These are phyloP conservation scores for Macrophomina pseudophaseolina DNA, from an alignment of 2,329 filamentous ascomycete species.

Conservation along the genomic window DNA sequence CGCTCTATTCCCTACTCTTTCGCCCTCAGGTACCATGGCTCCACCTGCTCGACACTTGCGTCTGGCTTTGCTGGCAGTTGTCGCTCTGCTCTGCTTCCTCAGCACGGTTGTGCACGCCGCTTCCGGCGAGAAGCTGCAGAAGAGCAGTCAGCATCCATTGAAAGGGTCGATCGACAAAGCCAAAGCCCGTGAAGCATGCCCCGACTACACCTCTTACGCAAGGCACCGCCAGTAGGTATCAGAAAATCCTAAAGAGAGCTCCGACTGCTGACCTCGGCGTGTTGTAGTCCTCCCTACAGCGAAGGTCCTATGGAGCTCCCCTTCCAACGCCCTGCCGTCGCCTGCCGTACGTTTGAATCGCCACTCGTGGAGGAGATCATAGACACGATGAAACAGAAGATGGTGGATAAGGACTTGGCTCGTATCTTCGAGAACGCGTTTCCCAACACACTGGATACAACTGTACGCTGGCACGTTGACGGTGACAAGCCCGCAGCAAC, in stretches of 20 bases:
- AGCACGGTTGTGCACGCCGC: neutral
- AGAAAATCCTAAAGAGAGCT: conserved; percentile 28
- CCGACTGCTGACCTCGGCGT: conserved; percentile 27
- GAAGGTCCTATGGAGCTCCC: conserved; percentile 79
- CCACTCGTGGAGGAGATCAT: conserved; percentile 88
- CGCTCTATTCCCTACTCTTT: neutral
- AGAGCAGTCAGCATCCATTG: conserved; percentile 19
- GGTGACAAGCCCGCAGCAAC: conserved; percentile 44
- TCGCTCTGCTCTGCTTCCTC: conserved; percentile 6
- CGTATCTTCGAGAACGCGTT: conserved; percentile 95
- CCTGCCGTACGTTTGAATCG: conserved; percentile 89
- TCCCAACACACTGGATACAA: conserved; percentile 89
- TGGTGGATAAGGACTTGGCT: conserved; percentile 86
- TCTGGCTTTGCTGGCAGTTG: neutral
- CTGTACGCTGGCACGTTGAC: conserved; percentile 83
- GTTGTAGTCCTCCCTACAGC: conserved; percentile 73
- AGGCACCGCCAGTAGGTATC: conserved; percentile 62
- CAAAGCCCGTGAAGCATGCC: conserved; percentile 57
- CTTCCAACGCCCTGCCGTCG: conserved; percentile 79
- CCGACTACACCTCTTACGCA: conserved; percentile 69
- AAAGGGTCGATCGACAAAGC: neutral
- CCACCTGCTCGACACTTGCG: neutral
- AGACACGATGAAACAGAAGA: conserved; percentile 74
- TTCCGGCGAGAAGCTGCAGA: conserved; percentile 4
- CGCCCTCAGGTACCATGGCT: conserved; percentile 2